Evolutionary conservation across 768 basidiomycete genomes (phyloP).

Genomic region (Naganishia kalamii): DNA sequence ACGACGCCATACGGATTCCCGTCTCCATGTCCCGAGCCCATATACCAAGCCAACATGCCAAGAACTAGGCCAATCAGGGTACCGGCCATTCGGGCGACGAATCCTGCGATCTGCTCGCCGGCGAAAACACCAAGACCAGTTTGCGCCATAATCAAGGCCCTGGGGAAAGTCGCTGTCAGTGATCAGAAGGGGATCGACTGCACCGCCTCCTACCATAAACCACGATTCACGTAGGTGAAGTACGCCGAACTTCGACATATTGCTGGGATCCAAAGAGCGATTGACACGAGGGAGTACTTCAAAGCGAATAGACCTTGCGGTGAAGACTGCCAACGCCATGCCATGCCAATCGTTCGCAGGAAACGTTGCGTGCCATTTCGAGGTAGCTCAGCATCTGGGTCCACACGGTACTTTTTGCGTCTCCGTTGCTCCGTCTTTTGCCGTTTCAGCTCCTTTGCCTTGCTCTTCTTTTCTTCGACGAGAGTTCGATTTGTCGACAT

Average conservation of each 20-base stretch:
- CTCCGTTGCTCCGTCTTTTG: conserved; percentile 23
- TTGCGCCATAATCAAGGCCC: conserved; percentile 58
- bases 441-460: conserved; percentile 7
- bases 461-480: background rate
- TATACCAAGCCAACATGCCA: conserved; percentile 55
- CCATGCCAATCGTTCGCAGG: conserved; percentile 45
- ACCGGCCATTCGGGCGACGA: conserved; percentile 51
- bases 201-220: conserved; percentile 4
- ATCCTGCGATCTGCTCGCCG: conserved; percentile 55
- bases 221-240: conserved; percentile 43
- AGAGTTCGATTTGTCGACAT: background rate
- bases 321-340: conserved; percentile 50
- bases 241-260: conserved; percentile 50
- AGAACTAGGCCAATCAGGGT: conserved; percentile 50
- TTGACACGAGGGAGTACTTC: conserved; percentile 52
- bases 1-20: conserved; percentile 48
- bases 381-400: conserved; percentile 54
- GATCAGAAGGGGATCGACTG: background rate
- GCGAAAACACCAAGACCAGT: conserved; percentile 56
- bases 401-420: conserved; percentile 30
- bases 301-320: conserved; percentile 54
- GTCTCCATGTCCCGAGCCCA: conserved; percentile 43
- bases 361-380: conserved; percentile 50
- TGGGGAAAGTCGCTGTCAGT: background rate
- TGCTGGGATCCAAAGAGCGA: conserved; percentile 55